A percentile compares a stretch with the other conserved stretches of the same genome.
Conservation (phyloP, 108 stramenopile species). For the Aurantiochytrium sp. region DNA sequence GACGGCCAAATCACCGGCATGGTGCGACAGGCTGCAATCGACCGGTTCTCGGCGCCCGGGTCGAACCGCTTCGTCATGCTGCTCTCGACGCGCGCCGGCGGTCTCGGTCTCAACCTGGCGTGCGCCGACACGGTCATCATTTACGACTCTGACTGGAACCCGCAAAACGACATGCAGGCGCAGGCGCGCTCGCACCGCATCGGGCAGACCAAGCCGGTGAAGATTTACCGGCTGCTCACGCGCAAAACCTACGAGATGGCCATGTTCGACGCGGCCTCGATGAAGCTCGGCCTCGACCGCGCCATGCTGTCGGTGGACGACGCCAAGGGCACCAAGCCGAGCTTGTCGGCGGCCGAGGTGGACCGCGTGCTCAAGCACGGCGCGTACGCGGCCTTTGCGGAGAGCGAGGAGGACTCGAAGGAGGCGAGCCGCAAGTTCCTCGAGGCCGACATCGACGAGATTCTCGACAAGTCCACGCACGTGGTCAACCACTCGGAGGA, state of each 20-base stretch:
- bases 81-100: conserved; percentile 44
- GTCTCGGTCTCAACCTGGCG: conserved; percentile 50
- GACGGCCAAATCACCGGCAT: conserved; percentile 51
- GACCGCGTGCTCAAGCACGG: conserved; percentile 34
- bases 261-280: conserved; percentile 92
- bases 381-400: conserved; percentile 7
- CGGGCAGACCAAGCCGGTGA: conserved; percentile 83
- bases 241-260: conserved; percentile 89
- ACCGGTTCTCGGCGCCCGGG: conserved; percentile 42
- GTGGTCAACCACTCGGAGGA: not conserved
- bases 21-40: conserved; percentile 47
- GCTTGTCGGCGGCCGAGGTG: conserved; percentile 34
- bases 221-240: conserved; percentile 91
- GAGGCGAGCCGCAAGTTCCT: conserved; percentile 28
- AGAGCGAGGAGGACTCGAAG: conserved; percentile 39
- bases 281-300: conserved; percentile 98
- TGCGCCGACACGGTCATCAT: conserved; percentile 96
- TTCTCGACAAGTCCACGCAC: conserved; percentile 21
- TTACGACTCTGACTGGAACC: conserved; percentile 98
- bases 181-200: conserved; percentile 88
- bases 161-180: conserved; percentile 83
- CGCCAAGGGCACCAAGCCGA: not conserved
- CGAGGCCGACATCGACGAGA: conserved; percentile 24
- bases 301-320: conserved; percentile 74
- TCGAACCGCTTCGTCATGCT: conserved; percentile 39